These are phyloP conservation scores for Aspergillus pseudoglaucus DNA, from an alignment of 2,329 filamentous ascomycete genomes.

Conservation along the genomic window DNA sequence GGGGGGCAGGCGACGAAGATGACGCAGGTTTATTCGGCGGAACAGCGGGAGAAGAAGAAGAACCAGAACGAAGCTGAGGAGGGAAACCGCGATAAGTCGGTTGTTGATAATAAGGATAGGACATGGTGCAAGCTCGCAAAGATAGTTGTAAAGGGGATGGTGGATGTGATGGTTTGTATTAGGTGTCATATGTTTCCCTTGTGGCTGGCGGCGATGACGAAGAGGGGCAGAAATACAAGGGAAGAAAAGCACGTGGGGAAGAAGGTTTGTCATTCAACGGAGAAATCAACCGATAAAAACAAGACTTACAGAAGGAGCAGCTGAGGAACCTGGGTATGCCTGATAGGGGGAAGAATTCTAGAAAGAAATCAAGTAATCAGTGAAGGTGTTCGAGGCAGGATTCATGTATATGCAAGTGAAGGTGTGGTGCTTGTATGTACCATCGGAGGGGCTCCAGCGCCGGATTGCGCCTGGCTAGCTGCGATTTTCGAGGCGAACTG, in stretches of 20 bases:
- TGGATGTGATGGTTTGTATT: background rate
- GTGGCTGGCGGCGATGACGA: background rate
- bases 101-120: conserved; percentile 29
- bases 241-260: conserved; percentile 1
- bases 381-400: conserved; percentile 1
- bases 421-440: conserved; percentile 2
- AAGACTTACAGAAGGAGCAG: conserved; percentile 19
- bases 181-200: background rate
- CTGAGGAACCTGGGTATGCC: conserved; percentile 44
- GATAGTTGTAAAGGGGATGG: background rate
- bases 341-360: conserved; percentile 38
- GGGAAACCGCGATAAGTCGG: conserved; percentile 21
- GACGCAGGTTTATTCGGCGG: conserved; percentile 26
- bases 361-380: conserved; percentile 1
- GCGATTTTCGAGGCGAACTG: conserved; percentile 38
- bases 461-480: conserved; percentile 31
- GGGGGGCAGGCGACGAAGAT: conserved; percentile 14
- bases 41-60: conserved; percentile 30
- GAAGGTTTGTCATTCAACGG: background rate
- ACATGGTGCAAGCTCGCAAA: conserved; percentile 22
- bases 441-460: conserved; percentile 32
- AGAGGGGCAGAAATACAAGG: conserved; percentile 3
- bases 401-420: too few relatives aligned
- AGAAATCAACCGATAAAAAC: conserved; percentile 8
- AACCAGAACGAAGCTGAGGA: conserved; percentile 25